Percentiles rank a stretch among this genome's conserved stretches.
phyloP scores from a whole-genome alignment of 2,329 filamentous ascomycete genomes.

The Fusarium succisae region DNA sequence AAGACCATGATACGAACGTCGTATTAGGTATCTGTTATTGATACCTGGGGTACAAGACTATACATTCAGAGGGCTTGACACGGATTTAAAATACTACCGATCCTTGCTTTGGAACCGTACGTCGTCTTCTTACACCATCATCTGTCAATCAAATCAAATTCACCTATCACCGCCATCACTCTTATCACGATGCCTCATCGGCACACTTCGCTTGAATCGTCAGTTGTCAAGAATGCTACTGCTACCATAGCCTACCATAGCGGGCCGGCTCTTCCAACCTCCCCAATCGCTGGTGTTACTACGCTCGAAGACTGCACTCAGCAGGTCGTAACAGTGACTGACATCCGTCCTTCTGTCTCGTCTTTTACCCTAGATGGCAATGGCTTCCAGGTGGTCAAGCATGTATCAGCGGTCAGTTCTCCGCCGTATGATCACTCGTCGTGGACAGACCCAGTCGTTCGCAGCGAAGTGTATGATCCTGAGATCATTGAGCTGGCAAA shows the following conservation, averaged over 20 bases:
- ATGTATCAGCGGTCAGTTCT: not conserved
- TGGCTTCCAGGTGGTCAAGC: not conserved
- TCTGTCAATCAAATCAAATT: not conserved
- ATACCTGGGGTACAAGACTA: accelerated
- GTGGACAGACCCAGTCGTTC: not conserved
- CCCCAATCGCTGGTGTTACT: not conserved
- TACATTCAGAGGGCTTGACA: accelerated
- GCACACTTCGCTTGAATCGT: accelerated
- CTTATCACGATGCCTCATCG: not conserved
- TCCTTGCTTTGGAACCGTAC: accelerated
- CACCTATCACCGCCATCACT: not conserved
- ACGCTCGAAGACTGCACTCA: not conserved
- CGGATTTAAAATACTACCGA: accelerated
- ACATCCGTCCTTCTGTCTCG: not conserved
- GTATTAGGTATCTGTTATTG: accelerated
- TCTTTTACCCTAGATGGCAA: not conserved
- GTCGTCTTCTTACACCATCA: accelerated
- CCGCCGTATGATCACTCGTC: not conserved
- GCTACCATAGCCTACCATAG: not conserved
- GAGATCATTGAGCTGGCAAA: not conserved
- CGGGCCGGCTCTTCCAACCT: not conserved
- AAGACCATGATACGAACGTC: accelerated
- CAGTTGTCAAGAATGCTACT: not conserved
- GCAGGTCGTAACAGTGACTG: not conserved
- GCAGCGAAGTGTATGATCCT: not conserved